Conservation (phyloP, 1,284 basidiomycete species). For the Ceratobasidium sp. region DNA sequence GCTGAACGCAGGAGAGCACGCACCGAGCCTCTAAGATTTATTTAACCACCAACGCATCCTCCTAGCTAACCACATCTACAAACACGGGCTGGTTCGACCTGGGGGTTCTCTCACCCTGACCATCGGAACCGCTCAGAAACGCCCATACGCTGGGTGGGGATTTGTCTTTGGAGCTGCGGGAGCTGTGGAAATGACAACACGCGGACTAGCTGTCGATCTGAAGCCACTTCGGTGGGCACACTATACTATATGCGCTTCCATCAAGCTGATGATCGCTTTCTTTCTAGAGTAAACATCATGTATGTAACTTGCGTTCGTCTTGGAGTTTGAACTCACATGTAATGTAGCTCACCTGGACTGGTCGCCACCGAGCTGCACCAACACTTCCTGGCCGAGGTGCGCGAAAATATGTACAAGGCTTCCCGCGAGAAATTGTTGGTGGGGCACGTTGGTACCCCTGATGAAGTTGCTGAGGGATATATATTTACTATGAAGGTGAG, state of each 20-base stretch:
- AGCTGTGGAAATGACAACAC: conserved; percentile 16
- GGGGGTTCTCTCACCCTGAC: conserved; percentile 19
- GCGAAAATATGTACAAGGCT: background rate
- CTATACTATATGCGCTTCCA: background rate
- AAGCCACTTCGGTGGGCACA: conserved; percentile 26
- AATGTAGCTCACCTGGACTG: conserved; percentile 20
- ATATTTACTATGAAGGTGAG: conserved; percentile 43
- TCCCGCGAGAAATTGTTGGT: background rate
- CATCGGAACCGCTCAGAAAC: background rate
- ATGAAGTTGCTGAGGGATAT: conserved; percentile 43
- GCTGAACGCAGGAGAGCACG: background rate
- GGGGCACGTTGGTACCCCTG: conserved; percentile 22
- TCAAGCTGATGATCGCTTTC: too few species aligned
- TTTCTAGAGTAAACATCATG: conserved; percentile 16
- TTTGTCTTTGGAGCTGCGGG: background rate
- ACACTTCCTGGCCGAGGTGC: background rate
- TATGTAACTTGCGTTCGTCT: background rate
- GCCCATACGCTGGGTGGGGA: background rate
- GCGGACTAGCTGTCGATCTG: conserved; percentile 18
- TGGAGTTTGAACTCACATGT: background rate
- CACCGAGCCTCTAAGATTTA: background rate
- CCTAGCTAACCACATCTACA: conserved; percentile 22
- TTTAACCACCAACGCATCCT: background rate
- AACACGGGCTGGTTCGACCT: background rate
- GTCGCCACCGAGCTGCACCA: conserved; percentile 2